A percentile compares a stretch with the other conserved stretches of the same genome.
These are phyloP conservation scores for Biscogniauxia sp. DNA, from an alignment of 2,329 filamentous ascomycete genomes.

Conservation along the genomic window DNA sequence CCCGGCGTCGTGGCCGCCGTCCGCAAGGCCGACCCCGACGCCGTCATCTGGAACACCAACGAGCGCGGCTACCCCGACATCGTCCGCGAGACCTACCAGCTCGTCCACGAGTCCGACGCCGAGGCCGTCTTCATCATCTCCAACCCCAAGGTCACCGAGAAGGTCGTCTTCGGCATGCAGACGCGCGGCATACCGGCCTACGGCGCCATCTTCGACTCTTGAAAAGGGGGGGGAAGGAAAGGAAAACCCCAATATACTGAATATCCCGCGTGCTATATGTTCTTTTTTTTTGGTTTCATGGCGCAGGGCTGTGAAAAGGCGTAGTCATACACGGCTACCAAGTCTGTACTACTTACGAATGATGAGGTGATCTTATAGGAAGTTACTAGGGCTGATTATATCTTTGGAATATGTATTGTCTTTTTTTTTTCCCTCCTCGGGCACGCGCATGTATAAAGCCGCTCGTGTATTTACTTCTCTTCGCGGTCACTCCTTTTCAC, in stretches of 20 bases:
- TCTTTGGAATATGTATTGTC: neutral
- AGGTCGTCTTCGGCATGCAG: conserved; percentile 69
- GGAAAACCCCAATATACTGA: neutral
- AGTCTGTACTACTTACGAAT: neutral
- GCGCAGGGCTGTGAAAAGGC: neutral
- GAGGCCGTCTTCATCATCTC: conserved; percentile 75
- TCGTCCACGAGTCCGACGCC: conserved; percentile 54
- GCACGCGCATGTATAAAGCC: neutral
- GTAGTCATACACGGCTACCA: neutral
- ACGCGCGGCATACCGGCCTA: conserved; percentile 64
- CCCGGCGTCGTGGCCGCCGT: conserved; percentile 54
- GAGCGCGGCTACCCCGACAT: conserved; percentile 58
- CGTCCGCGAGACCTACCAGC: conserved; percentile 48
- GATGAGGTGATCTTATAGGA: neutral
- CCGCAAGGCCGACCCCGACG: conserved; percentile 54
- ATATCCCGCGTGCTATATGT: neutral
- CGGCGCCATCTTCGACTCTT: conserved; percentile 69
- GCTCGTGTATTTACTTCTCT: neutral
- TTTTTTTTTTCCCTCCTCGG: neutral
- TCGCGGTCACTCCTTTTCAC: neutral
- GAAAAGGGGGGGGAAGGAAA: conserved; percentile 5
- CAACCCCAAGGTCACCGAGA: conserved; percentile 67
- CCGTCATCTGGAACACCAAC: conserved; percentile 67
- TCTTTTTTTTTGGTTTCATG: neutral
- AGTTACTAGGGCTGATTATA: neutral